Evolutionary conservation across 768 basidiomycete species (phyloP).

Genomic region (Lactifluus volemus): DNA sequence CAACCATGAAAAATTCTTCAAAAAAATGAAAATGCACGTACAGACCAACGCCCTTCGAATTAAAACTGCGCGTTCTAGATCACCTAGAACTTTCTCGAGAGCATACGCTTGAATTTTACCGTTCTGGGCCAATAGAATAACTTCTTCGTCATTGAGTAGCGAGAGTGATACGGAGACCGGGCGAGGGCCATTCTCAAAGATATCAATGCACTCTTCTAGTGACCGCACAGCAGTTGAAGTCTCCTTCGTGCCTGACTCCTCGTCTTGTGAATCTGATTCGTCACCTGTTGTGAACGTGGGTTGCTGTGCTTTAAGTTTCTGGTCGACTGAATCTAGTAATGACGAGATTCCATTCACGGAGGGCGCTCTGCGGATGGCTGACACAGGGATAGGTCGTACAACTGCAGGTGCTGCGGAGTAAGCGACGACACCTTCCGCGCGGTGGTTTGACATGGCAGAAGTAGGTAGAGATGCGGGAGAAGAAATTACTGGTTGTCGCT

Average conservation of each 20-base stretch:
- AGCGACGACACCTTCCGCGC: not conserved
- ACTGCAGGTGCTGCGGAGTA: constrained; percentile 14
- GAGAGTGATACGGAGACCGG: constrained; percentile 48
- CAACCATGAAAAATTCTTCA: not conserved
- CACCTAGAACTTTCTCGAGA: constrained; percentile 88
- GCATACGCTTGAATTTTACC: constrained; percentile 95
- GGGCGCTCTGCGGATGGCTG: constrained; percentile 6
- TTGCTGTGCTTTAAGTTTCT: constrained; percentile 35
- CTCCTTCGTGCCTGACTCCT: constrained; percentile 13
- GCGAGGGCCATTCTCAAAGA: constrained; percentile 68
- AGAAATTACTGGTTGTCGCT: not conserved
- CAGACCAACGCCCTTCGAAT: constrained; percentile 87
- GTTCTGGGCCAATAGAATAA: constrained; percentile 78
- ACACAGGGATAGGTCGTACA: constrained; percentile 22
- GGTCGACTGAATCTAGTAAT: constrained; percentile 50
- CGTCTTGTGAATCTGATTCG: constrained; percentile 22
- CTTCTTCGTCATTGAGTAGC: constrained; percentile 82
- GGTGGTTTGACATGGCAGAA: not conserved
- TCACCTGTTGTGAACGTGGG: constrained; percentile 20
- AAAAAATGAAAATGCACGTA: constrained; percentile 35
- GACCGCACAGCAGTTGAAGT: constrained; percentile 33
- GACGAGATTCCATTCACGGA: constrained; percentile 30
- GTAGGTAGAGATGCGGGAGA: constrained; percentile 5
- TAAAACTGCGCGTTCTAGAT: constrained; percentile 77
- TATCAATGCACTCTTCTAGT: constrained; percentile 67